Evolutionary conservation across 768 basidiomycete genomes (phyloP).

Genomic region (Dioszegia aurantiaca): DNA sequence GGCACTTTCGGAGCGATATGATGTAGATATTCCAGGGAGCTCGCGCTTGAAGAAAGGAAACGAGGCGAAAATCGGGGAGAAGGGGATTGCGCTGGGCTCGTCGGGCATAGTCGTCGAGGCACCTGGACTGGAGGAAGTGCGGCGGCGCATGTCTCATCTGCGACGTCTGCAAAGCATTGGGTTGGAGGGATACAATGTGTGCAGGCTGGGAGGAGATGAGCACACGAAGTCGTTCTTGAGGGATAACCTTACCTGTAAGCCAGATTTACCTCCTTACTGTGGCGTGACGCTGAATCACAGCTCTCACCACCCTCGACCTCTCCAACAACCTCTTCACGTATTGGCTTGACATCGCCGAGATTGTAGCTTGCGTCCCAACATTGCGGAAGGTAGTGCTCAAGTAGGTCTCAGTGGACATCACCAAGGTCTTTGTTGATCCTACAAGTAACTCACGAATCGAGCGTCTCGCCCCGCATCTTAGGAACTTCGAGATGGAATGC

Average conservation of each 20-base stretch:
- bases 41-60: conserved; percentile 6
- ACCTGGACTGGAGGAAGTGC: conserved; percentile 74
- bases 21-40: conserved; percentile 8
- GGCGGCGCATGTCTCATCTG: conserved; percentile 66
- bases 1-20: conserved; percentile 73
- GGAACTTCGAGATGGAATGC: not conserved
- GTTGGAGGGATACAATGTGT: conserved; percentile 67
- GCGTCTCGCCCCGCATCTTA: not conserved
- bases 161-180: conserved; percentile 72
- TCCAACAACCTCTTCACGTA: conserved; percentile 68
- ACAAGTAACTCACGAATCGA: not conserved
- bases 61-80: not conserved
- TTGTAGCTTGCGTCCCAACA: conserved; percentile 62
- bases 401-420: conserved; percentile 56
- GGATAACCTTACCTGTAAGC: conserved; percentile 21
- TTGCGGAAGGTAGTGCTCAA: conserved; percentile 72
- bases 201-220: conserved; percentile 51
- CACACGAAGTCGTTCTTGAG: conserved; percentile 20
- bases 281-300: conserved; percentile 53
- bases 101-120: conserved; percentile 86
- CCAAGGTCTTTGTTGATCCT: not conserved
- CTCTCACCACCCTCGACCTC: conserved; percentile 74
- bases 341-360: conserved; percentile 69
- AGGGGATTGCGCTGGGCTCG: conserved; percentile 69
- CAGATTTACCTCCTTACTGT: not conserved